Conservation (phyloP, 2,329 filamentous ascomycete genomes). For the Phialophora expanda region DNA sequence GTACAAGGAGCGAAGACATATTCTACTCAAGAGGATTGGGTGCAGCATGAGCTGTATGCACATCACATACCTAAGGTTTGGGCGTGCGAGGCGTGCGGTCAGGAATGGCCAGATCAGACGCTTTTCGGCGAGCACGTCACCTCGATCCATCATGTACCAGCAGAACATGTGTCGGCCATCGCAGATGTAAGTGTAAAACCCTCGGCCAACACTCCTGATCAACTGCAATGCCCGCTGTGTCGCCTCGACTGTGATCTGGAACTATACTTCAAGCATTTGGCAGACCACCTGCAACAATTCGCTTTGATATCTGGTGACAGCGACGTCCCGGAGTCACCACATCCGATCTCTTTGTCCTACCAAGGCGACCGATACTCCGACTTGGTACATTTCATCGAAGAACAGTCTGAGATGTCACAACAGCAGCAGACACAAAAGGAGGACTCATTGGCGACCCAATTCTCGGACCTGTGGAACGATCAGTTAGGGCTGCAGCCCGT, state of each 20-base stretch:
- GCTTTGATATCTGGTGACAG: neutral
- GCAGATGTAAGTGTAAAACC: neutral
- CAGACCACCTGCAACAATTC: conserved; percentile 7
- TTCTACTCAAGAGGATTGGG: neutral
- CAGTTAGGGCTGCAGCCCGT: neutral
- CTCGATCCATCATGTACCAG: neutral
- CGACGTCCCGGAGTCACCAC: neutral
- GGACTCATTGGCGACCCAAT: neutral
- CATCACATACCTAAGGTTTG: neutral
- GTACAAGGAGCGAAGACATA: neutral
- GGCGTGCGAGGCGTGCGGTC: neutral
- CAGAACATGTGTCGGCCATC: neutral
- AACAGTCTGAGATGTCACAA: neutral
- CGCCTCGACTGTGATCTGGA: neutral
- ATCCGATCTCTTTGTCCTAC: neutral
- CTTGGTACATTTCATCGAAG: neutral
- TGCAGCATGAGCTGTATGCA: conserved; percentile 1
- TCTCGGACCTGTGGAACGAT: neutral
- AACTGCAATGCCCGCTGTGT: neutral
- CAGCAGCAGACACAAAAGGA: neutral
- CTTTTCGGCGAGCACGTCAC: neutral
- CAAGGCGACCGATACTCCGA: neutral
- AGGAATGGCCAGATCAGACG: neutral
- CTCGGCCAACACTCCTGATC: neutral
- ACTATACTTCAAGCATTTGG: conserved; percentile 3